Evolutionary conservation across 768 basidiomycete species (phyloP), one percentile per base, ranked within the genome.

Genomic region (Scleroderma bovista): DNA sequence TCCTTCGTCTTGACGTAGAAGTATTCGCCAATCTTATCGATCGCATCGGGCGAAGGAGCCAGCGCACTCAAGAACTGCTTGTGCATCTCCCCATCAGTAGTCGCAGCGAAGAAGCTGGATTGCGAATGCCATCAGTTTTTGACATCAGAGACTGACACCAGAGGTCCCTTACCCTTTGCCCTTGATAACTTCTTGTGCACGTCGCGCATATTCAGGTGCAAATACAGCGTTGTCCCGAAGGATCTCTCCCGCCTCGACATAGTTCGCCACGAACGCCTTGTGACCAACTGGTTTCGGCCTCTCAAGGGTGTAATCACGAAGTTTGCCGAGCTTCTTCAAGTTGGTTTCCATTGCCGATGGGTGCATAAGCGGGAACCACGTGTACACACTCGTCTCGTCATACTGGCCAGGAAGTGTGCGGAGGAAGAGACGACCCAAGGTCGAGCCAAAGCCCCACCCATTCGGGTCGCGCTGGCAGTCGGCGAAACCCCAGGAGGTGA

Each of bases 331-430:
- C 29, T 86, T 77, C 46, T 62, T 72, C 48, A 91, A 68, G 60
- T 82, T 63, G 1, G 59, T 66, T 51, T 78, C 69, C 88, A 91
- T 90, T 2, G 80, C 64, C 0, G 74, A 70, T 3, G 89, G 90
- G 1, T 84, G 86, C 81, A 91, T 83, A 39, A 92, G 73, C n/a
- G 90, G 86, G 83, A 91, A 92, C 79, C 87, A 90, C 3, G 90
- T 81, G 61, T 88, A 92, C 42, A 79, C 69, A 51, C 84, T 87
- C 62, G 85, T 81, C 51, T 78, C 75, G 0, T 76, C 74, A 67
- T 75, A 92, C 60, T 88, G 69, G 44, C 80, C 67, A 2, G 90
- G 88, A 1, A 92, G 75, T 17, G 79, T 81, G 41, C 90, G 86
- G 44, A 89, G 70, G 66, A 92, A 69, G 29, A 92, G 75, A 31